Conservation (phyloP, 257 asterid species). For the Solanum lycopersicoides region DNA sequence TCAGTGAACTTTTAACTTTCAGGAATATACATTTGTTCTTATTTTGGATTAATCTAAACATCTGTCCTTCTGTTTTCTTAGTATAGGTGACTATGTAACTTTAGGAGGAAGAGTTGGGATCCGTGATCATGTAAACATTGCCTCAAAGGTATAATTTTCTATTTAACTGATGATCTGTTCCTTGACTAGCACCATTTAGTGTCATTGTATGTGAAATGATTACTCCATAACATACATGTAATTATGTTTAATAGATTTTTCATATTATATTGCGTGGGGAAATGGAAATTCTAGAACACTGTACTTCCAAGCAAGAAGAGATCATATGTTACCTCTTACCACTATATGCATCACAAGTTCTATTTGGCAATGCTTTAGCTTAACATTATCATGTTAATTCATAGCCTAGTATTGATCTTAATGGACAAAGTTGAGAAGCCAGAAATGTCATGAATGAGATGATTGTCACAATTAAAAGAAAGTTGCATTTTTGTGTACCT, state of each 20-base stretch:
- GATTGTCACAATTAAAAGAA: background rate
- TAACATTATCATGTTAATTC: background rate
- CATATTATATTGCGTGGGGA: background rate
- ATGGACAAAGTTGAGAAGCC: background rate
- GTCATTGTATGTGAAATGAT: background rate
- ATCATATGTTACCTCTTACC: background rate
- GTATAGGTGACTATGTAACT: slow-evolving; percentile 76
- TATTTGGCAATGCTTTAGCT: background rate
- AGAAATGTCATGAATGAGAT: background rate
- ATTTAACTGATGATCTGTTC: background rate
- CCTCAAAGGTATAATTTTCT: slow-evolving; percentile 45
- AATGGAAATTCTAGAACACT: background rate
- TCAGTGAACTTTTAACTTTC: slow-evolving; percentile 5
- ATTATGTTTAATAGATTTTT: background rate
- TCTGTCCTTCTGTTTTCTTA: slow-evolving; percentile 10
- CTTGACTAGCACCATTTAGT: background rate
- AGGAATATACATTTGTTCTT: background rate
- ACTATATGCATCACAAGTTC: background rate
- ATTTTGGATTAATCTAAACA: background rate
- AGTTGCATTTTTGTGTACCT: background rate
- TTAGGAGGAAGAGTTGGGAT: slow-evolving; percentile 74
- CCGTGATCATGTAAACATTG: slow-evolving; percentile 65
- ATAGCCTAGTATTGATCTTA: background rate
- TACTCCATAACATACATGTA: background rate
- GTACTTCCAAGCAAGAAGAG: background rate